phyloP scores from a whole-genome alignment of 176 grass and related monocot genomes.

The Bolboschoenus planiculmis region DNA sequence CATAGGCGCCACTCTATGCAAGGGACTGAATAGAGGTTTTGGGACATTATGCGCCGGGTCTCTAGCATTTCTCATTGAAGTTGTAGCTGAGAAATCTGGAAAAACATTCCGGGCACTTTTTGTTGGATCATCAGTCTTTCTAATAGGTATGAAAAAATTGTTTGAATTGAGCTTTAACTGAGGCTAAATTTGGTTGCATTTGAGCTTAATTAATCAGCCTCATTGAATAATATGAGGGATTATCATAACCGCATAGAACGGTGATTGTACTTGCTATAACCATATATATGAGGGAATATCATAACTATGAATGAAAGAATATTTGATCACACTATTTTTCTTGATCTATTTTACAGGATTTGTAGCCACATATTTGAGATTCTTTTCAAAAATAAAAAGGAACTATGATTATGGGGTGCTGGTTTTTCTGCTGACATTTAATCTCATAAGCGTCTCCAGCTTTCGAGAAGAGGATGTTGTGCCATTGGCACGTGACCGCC shows the following conservation, averaged over 20 bases:
- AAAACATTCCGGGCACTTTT: constrained; percentile 49
- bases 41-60: constrained; percentile 68
- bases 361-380: constrained; percentile 64
- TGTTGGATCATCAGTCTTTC: constrained; percentile 65
- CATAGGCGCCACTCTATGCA: constrained; percentile 81
- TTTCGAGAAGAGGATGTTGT: constrained; percentile 60
- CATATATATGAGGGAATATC: no score
- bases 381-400: constrained; percentile 85
- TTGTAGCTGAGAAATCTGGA: constrained; percentile 53
- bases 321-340: neutral
- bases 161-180: neutral
- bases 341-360: constrained; percentile 50
- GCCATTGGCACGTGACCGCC: constrained; percentile 56
- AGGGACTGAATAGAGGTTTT: constrained; percentile 90
- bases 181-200: neutral
- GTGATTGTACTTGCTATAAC: neutral
- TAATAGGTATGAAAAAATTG: constrained; percentile 41
- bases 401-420: constrained; percentile 85
- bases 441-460: constrained; percentile 91
- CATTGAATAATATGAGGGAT: neutral
- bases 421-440: constrained; percentile 93
- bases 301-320: neutral
- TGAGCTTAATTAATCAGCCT: neutral
- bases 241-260: neutral
- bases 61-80: constrained; percentile 80